phyloP scores from a whole-genome alignment of 768 basidiomycete species.

The Tricholoma bakamatsutake region DNA sequence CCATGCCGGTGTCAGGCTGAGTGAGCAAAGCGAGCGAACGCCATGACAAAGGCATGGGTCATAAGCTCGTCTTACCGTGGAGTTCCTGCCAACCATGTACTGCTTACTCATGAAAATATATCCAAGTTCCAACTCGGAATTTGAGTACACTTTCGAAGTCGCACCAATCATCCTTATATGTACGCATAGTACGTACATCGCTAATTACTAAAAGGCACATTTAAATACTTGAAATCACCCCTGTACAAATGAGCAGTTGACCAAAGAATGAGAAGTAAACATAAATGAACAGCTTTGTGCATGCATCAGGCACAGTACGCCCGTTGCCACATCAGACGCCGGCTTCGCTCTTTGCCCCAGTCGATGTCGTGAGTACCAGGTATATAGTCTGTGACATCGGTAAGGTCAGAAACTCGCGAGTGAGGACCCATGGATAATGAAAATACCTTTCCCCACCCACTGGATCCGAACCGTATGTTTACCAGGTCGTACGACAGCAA shows the following conservation, averaged over 20 bases:
- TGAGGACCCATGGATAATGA: background rate
- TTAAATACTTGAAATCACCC: background rate
- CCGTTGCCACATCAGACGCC: slow-evolving; percentile 9
- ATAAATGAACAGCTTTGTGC: no score
- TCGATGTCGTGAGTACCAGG: slow-evolving; percentile 7
- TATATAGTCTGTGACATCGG: background rate
- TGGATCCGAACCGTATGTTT: slow-evolving; percentile 18
- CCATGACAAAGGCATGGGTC: no score
- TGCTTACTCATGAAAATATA: no score
- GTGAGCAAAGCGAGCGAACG: no score
- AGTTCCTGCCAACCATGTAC: no score
- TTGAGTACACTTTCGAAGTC: no score
- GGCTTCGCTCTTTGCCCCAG: slow-evolving; percentile 9
- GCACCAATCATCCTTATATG: no score
- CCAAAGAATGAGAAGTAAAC: background rate
- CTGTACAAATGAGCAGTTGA: background rate
- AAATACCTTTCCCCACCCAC: slow-evolving; percentile 17
- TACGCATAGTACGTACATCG: no score
- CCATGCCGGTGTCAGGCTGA: no score
- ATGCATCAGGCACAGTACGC: slow-evolving; percentile 7
- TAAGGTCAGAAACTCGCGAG: background rate
- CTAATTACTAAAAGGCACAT: background rate
- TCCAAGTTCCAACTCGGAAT: no score
- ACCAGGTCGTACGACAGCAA: slow-evolving; percentile 14
- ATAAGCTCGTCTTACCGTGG: no score